Conservation (phyloP, 371 early-diverging fungal species). For the Thermomucor indicae-seudaticae region DNA sequence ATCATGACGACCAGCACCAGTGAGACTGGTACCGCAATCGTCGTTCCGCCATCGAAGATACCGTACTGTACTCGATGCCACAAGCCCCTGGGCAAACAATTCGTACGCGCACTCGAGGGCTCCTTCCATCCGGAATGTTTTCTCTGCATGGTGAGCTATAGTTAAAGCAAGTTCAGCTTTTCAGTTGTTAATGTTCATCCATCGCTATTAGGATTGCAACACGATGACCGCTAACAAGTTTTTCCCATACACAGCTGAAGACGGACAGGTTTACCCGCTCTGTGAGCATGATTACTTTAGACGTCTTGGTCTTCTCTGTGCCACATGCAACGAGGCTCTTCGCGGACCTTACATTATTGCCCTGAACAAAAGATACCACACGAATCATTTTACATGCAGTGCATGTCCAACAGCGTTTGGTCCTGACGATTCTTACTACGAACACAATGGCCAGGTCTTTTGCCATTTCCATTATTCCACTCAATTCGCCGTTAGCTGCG, state of each 20-base stretch:
- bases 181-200: not conserved
- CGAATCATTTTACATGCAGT: slow-evolving; percentile 95
- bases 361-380: slow-evolving; percentile 86
- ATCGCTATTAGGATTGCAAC: slow-evolving; percentile 66
- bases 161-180: not conserved
- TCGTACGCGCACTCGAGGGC: slow-evolving; percentile 78
- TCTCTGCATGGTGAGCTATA: slow-evolving; percentile 70
- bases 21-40: slow-evolving; percentile 4
- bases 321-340: slow-evolving; percentile 83
- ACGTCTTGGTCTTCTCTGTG: slow-evolving; percentile 83
- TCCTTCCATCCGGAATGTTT: slow-evolving; percentile 90
- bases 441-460: slow-evolving; percentile 85
- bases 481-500: slow-evolving; percentile 67
- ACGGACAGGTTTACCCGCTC: slow-evolving; percentile 57
- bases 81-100: slow-evolving; percentile 55
- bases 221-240: slow-evolving; percentile 81
- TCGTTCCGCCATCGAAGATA: not conserved
- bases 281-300: slow-evolving; percentile 91
- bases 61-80: slow-evolving; percentile 18
- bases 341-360: slow-evolving; percentile 92
- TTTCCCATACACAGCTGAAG: slow-evolving; percentile 65
- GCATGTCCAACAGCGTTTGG: slow-evolving; percentile 91
- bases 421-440: slow-evolving; percentile 94
- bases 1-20: not conserved
- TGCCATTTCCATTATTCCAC: slow-evolving; percentile 95